Evolutionary conservation across 176 grass and related monocot genomes (phyloP), one percentile per base, ranked within the genome.

Genomic region (Carex scoparia): DNA sequence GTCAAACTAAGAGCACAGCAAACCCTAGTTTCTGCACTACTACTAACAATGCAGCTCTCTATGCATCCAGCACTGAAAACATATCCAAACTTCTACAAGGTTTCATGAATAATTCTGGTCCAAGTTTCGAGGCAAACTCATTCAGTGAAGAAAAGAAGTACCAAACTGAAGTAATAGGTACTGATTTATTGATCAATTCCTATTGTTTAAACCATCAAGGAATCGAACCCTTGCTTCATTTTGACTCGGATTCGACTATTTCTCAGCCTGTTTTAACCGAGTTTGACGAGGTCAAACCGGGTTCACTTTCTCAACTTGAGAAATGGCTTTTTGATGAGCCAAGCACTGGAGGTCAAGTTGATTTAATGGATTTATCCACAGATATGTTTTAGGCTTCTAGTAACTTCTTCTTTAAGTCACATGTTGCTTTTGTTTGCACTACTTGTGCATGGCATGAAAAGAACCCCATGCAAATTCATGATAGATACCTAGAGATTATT

Each of bases 271-370:
- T 69, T 19, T 78, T 51, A 56, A 58, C 38, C 6, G 80, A 91
- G 56, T 10, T 40, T 2, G 84, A 91, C 0, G 88, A 92, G 37
- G 53, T 65, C 68, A 89, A 84, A 57, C 89, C 84, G 14, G 11
- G 72, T 31, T 87, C 93, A 10, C 58, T 94, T 85, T 91, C 79
- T 33, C 74, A 84, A 58, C 89, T 97, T 60, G 94, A 97, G 84
- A 90, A 90, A 84, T 97, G 94, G 94, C 68, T 97, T 53, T 65
- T 97, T 5, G 91, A 97, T 2, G 94, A 97, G 16, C 81, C 94
- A 3, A 14, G 75, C 51, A 35, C 53, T 32, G 74, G 48, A 86
- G 49, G 81, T 79, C 92, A 93, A 65, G 55, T 80, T 2, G 48
- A 88, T 74, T n/a, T 77, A 60, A 87, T 87, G 86, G 86, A 87